Conservation (phyloP, 192 early-diverging fungal species). For the Allomyces javanicus region DNA sequence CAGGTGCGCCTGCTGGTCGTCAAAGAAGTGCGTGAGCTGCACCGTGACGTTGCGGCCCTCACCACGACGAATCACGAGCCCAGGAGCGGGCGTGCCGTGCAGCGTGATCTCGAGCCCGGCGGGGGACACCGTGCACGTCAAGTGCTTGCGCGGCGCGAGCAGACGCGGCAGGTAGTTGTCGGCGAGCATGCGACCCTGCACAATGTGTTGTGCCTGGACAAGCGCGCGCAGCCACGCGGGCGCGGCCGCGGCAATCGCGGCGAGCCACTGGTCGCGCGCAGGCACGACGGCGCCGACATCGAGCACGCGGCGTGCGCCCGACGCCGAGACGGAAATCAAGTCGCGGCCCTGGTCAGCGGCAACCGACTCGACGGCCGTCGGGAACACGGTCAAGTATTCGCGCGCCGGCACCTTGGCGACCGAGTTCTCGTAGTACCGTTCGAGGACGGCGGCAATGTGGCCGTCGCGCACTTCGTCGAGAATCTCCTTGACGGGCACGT, state of each 20-base stretch:
- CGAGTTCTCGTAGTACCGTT: slow-evolving; percentile 45
- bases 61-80: no score
- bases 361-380: slow-evolving; percentile 5
- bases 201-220: slow-evolving; percentile 50
- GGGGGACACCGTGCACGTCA: slow-evolving; percentile 25
- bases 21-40: slow-evolving; percentile 11
- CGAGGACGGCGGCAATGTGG: slow-evolving; percentile 53
- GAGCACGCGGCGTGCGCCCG: slow-evolving; percentile 27
- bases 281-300: slow-evolving; percentile 38
- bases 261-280: slow-evolving; percentile 36
- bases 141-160: slow-evolving; percentile 37
- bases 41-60: slow-evolving; percentile 30
- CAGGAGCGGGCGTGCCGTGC: slow-evolving; percentile 9
- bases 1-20: slow-evolving; percentile 44
- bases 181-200: slow-evolving; percentile 49
- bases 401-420: slow-evolving; percentile 42
- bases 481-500: slow-evolving; percentile 78
- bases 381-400: slow-evolving; percentile 48
- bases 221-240: slow-evolving; percentile 71
- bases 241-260: slow-evolving; percentile 48
- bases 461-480: slow-evolving; percentile 62
- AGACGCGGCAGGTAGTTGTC: slow-evolving; percentile 44
- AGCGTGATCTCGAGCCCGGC: slow-evolving; percentile 9
- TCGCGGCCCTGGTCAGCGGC: slow-evolving; percentile 6
- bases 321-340: slow-evolving; percentile 20